phyloP scores from a whole-genome alignment of 2,329 filamentous ascomycete genomes.

The Talaromyces atroroseus region DNA sequence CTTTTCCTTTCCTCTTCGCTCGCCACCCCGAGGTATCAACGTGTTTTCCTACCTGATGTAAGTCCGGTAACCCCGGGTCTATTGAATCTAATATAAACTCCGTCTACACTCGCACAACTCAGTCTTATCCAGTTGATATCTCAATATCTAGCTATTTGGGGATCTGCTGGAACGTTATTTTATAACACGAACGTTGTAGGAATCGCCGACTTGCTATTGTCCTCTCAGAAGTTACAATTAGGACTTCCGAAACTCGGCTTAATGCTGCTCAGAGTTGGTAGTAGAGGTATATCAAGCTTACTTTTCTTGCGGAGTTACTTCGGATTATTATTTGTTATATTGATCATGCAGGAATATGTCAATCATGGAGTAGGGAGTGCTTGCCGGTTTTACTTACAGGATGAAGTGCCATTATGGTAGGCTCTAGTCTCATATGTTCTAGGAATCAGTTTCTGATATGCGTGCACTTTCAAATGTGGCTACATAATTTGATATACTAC shows the following conservation, averaged over 20 bases:
- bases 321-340: neutral
- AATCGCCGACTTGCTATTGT: neutral
- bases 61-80: neutral
- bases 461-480: too few relatives aligned
- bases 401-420: too few relatives aligned
- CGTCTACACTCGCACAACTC: neutral
- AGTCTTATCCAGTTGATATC: neutral
- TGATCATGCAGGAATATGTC: too few relatives aligned
- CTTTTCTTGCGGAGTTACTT: conserved; percentile 1
- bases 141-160: neutral
- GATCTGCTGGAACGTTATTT: neutral
- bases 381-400: too few relatives aligned
- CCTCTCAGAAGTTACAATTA: neutral
- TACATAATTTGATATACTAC: too few relatives aligned
- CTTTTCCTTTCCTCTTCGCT: neutral
- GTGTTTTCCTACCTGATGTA: neutral
- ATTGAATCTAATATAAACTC: conserved; percentile 1
- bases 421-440: too few relatives aligned
- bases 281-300: neutral
- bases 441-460: too few relatives aligned
- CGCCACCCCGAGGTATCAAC: neutral
- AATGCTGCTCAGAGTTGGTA: neutral
- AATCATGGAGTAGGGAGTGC: too few relatives aligned
- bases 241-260: neutral
- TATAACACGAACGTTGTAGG: neutral